Evolutionary conservation across 768 basidiomycete species (phyloP).

Genomic region (Boletellus sp.): DNA sequence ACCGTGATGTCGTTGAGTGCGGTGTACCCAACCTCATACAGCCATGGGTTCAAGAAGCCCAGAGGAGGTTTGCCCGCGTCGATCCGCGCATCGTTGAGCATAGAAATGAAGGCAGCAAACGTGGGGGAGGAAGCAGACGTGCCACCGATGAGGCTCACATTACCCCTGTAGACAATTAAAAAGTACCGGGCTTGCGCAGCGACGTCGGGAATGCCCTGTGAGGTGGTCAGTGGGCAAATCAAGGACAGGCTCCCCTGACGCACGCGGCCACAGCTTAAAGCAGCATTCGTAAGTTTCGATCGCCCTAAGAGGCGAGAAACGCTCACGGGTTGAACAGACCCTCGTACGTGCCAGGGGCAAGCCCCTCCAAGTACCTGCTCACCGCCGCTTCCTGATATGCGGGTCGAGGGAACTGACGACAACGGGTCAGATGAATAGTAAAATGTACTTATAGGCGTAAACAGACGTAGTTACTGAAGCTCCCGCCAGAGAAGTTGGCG

Average conservation of each 20-base stretch:
- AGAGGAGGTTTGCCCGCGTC: slow-evolving; percentile 39
- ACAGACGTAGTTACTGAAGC: slow-evolving; percentile 67
- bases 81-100: slow-evolving; percentile 63
- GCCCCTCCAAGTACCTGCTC: slow-evolving; percentile 38
- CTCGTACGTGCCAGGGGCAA: slow-evolving; percentile 47
- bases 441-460: not conserved
- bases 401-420: slow-evolving; percentile 48
- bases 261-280: slow-evolving; percentile 48
- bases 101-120: slow-evolving; percentile 59
- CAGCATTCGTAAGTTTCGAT: not conserved
- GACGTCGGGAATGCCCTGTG: slow-evolving; percentile 59
- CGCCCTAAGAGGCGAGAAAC: not conserved
- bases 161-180: slow-evolving; percentile 44
- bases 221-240: not conserved
- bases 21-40: slow-evolving; percentile 39
- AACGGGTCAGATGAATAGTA: not conserved
- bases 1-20: slow-evolving; percentile 55
- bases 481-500: slow-evolving; percentile 63
- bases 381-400: slow-evolving; percentile 50
- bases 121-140: slow-evolving; percentile 66
- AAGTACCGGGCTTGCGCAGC: slow-evolving; percentile 54
- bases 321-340: slow-evolving; percentile 60
- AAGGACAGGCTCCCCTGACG: slow-evolving; percentile 14
- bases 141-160: slow-evolving; percentile 43
- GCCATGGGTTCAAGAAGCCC: slow-evolving; percentile 66